A percentile compares a stretch with the other conserved stretches of the same genome.
These are phyloP conservation scores for Lichina pygmaea DNA, from an alignment of 495 filamentous ascomycete genomes.

Conservation along the genomic window DNA sequence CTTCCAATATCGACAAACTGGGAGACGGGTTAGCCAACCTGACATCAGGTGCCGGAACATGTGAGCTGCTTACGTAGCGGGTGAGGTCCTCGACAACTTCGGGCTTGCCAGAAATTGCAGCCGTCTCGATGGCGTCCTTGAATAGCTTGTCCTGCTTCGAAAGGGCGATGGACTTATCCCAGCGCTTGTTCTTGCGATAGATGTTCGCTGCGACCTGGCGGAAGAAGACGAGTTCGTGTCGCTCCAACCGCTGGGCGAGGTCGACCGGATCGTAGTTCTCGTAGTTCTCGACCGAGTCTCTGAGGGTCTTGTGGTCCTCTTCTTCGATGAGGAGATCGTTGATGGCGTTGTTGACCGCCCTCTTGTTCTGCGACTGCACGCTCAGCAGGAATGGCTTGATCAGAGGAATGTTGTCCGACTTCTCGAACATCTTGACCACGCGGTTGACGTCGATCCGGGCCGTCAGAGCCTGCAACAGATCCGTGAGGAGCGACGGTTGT, in stretches of 20 bases:
- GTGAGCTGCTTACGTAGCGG: constrained; percentile 55
- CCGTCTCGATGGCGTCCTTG: constrained; percentile 98
- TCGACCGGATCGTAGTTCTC: constrained; percentile 97
- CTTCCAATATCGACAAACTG: constrained; percentile 99
- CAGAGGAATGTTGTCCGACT: constrained; percentile 90
- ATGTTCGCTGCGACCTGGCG: constrained; percentile 94
- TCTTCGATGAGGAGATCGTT: constrained; percentile 97
- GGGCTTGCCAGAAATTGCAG: constrained; percentile 74
- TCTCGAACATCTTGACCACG: constrained; percentile 93
- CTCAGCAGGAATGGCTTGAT: constrained; percentile 98
- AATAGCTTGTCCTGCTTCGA: constrained; percentile 99
- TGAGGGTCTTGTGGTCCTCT: constrained; percentile 95
- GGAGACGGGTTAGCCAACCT: neutral
- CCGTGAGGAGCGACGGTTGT: constrained; percentile 82
- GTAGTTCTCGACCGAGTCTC: constrained; percentile 92
- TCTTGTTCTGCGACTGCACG: constrained; percentile 94
- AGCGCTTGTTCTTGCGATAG: constrained; percentile 98
- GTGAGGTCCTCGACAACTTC: constrained; percentile 90
- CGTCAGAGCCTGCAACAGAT: constrained; percentile 77
- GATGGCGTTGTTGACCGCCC: constrained; percentile 89
- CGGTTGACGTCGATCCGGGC: constrained; percentile 92
- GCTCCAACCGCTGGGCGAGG: constrained; percentile 81
- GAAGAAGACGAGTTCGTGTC: constrained; percentile 97
- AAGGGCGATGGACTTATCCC: constrained; percentile 96
- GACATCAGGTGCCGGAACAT: neutral